Conservation (phyloP, 768 basidiomycete species). For the Russula ochroleuca region DNA sequence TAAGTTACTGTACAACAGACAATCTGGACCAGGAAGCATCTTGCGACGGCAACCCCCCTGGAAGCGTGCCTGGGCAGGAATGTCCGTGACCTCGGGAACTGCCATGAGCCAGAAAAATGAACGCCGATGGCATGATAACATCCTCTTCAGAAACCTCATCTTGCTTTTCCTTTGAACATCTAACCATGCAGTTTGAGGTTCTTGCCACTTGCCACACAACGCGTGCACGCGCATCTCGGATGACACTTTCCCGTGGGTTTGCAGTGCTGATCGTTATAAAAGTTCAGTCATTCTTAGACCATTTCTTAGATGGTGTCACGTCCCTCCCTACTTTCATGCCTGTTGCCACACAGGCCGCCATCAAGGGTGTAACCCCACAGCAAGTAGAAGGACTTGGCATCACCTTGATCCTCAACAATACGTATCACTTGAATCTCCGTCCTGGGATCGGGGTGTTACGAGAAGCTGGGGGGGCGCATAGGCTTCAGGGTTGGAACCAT, state of each 20-base stretch:
- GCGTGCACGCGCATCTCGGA: slow-evolving; percentile 75
- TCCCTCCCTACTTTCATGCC: slow-evolving; percentile 92
- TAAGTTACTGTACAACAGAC: too few species aligned
- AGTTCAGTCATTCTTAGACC: slow-evolving; percentile 16
- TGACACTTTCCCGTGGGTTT: slow-evolving; percentile 73
- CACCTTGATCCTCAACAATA: slow-evolving; percentile 83
- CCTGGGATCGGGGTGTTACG: slow-evolving; percentile 73
- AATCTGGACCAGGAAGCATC: background rate
- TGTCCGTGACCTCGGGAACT: background rate
- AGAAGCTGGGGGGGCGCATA: slow-evolving; percentile 80
- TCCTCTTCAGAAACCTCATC: background rate
- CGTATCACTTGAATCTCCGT: slow-evolving; percentile 84
- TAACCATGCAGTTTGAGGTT: slow-evolving; percentile 75
- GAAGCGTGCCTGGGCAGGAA: background rate
- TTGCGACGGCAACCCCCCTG: background rate
- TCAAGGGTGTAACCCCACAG: slow-evolving; percentile 84
- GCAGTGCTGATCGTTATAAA: background rate
- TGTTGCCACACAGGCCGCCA: slow-evolving; percentile 87
- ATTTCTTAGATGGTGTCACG: slow-evolving; percentile 62
- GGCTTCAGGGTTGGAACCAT: slow-evolving; percentile 81
- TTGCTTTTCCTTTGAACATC: background rate
- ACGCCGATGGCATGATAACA: background rate
- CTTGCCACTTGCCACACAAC: slow-evolving; percentile 80
- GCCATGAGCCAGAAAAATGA: background rate
- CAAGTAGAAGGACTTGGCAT: slow-evolving; percentile 80